phyloP scores from a whole-genome alignment of 257 asterid species.

The Solanum chilense region DNA sequence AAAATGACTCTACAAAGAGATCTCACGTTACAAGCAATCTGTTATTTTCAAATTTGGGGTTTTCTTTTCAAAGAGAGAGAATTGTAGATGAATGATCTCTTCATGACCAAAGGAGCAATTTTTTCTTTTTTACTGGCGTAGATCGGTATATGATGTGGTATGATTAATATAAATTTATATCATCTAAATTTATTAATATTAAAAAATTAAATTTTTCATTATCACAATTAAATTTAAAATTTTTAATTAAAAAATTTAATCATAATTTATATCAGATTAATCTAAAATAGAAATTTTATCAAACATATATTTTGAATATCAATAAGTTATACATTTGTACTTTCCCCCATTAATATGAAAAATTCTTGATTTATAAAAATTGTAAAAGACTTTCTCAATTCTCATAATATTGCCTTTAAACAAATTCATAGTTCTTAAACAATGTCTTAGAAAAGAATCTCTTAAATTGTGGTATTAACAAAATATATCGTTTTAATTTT shows the following conservation, averaged over 20 bases:
- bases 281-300: not conserved
- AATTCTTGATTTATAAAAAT: no score
- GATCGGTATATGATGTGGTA: rapidly evolving
- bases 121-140: not conserved
- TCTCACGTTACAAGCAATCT: not conserved
- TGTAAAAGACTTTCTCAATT: not conserved
- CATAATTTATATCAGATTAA: not conserved
- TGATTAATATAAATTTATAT: not conserved
- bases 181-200: no score
- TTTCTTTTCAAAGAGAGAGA: not conserved
- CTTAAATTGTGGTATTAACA: not conserved
- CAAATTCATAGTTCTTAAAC: not conserved
- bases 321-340: not conserved
- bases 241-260: not conserved
- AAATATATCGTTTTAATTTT: no score
- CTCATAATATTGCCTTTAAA: not conserved
- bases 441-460: not conserved
- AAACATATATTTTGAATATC: not conserved
- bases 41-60: not conserved
- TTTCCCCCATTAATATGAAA: no score
- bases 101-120: not conserved
- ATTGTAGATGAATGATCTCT: not conserved
- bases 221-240: not conserved
- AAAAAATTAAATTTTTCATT: no score
- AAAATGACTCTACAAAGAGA: not conserved